Evolutionary conservation across 2,329 filamentous ascomycete species (phyloP), one percentile per base, ranked within the genome.

Genomic region (Monosporascus sp.): DNA sequence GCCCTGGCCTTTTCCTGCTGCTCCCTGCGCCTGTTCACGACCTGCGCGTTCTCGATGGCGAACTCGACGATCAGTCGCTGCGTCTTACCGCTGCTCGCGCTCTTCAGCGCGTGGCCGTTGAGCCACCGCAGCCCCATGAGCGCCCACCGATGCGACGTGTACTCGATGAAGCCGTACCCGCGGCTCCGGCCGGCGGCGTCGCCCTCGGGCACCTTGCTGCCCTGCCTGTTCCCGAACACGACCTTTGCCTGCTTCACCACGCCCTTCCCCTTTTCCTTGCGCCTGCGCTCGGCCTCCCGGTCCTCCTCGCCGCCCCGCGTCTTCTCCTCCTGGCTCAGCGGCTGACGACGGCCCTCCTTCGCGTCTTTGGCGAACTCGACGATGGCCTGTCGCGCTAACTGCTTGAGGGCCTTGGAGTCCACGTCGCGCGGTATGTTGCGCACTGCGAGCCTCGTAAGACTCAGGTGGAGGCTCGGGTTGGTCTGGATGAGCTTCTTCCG

Each of bases 161-260:
- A 99, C 74, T 99, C 94, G 61, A 99, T 88, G 75, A 99, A 99
- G 14, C 95, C 94, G 69, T 99, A 99, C 5, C 94, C 94, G 68
- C 93, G 84, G 68, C 89, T 94, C 67, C 89, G 83, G 47, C 92
- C 92, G 7, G 85, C 91, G 7, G 89, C 91, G 49, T 78, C 84
- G 44, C 82, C 79, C 72, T 96, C 91, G 8, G 80, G 73, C 16
- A 96, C 84, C 74, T 97, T 97, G 65, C 84, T 84, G 46, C 94
- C 94, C 62, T 94, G 85, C 37, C 82, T 82, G 52, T 87, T 89
- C 74, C 99, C 94, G 65, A 94, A 97, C 38, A 97, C 89, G 52
- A 99, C 83, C 77, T 97, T 99, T 52, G 93, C 88, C 73, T 99
- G 94, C 63, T 85, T 88, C 44, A 99, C 91, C 49, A 99, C 91